phyloP scores from a whole-genome alignment of 176 grass and related monocot genomes.

The Bromus sterilis region DNA sequence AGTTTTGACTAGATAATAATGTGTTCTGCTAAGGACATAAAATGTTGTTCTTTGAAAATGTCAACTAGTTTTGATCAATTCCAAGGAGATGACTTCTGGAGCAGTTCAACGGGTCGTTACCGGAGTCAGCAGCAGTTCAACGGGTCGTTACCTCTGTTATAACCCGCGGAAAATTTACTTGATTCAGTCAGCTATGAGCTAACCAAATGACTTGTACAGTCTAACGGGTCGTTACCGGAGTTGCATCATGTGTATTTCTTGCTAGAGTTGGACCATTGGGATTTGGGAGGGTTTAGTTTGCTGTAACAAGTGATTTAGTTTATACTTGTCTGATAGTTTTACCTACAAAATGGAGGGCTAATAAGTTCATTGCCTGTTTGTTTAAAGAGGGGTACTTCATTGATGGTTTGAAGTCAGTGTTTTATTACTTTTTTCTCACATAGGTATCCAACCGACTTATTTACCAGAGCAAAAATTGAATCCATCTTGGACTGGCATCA shows the following conservation, averaged over 20 bases:
- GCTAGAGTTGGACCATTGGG: neutral
- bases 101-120: no score
- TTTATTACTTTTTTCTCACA: neutral
- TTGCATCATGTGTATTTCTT: no score
- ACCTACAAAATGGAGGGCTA: no score
- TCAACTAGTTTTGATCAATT: neutral
- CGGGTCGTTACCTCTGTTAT: no score
- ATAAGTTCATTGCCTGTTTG: neutral
- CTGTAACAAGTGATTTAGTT: no score
- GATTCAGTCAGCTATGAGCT: neutral
- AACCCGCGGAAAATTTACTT: neutral
- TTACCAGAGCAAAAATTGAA: slow-evolving; percentile 72
- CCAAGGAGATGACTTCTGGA: neutral
- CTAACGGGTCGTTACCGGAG: neutral
- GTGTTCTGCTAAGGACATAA: no score
- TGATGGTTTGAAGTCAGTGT: neutral
- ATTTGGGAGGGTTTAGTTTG: neutral
- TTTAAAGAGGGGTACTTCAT: neutral
- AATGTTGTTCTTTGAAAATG: no score
- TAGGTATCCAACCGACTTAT: slow-evolving; percentile 83
- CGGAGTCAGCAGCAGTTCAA: no score
- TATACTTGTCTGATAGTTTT: no score
- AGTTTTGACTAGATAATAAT: neutral
- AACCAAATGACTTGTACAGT: neutral
- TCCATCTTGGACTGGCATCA: slow-evolving; percentile 97